Evolutionary conservation across 2,329 filamentous ascomycete species (phyloP).

Genomic region (Penicillium frequentans): DNA sequence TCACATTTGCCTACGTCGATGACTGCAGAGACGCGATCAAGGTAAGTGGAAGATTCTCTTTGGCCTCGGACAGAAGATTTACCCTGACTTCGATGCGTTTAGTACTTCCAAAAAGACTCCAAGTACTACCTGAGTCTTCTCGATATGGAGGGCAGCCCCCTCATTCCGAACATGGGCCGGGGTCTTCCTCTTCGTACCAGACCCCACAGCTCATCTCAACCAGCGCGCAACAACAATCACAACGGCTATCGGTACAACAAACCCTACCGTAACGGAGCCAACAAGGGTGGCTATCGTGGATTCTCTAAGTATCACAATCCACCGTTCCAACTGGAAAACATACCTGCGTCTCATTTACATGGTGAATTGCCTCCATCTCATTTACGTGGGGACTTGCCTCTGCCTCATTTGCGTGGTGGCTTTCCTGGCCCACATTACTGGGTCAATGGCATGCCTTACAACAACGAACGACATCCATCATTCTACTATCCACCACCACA

Average conservation of each 20-base stretch:
- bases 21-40: conserved; percentile 25
- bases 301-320: neutral
- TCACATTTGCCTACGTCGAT: conserved; percentile 26
- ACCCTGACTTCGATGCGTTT: neutral
- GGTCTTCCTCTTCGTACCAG: neutral
- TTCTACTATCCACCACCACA: neutral
- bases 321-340: neutral
- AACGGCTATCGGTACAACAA: neutral
- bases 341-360: neutral
- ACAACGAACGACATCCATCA: neutral
- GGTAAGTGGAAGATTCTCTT: conserved; percentile 11
- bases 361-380: neutral
- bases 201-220: neutral
- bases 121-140: conserved; percentile 19
- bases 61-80: neutral
- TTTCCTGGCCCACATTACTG: neutral
- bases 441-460: neutral
- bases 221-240: neutral
- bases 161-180: neutral
- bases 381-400: neutral
- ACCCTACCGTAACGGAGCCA: neutral
- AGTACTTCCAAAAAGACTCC: conserved; percentile 17
- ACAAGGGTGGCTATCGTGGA: neutral
- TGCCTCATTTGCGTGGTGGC: neutral
- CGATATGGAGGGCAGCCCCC: conserved; percentile 16